Evolutionary conservation across 352 stramenopile genomes (phyloP).

Genomic region (Phytophthora lateralis): DNA sequence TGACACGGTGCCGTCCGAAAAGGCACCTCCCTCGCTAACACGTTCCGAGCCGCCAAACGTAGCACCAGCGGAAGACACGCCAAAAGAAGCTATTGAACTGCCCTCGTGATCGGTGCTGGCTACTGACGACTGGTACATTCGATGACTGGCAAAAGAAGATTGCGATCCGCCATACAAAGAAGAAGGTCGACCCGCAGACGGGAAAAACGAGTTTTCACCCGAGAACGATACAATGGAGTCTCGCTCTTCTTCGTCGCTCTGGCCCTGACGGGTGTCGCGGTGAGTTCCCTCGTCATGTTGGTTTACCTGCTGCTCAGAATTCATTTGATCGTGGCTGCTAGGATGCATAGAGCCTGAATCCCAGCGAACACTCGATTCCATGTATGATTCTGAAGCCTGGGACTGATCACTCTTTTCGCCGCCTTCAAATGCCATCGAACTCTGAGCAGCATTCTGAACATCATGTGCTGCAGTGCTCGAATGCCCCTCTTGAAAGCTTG

Average conservation of each 20-base stretch:
- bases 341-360: conserved; percentile 15
- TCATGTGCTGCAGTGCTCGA: conserved; percentile 15
- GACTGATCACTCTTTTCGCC: conserved; percentile 13
- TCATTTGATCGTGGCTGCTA: conserved; percentile 3
- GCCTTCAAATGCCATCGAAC: conserved; percentile 12
- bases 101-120: conserved; percentile 48
- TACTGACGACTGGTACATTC: conserved; percentile 47
- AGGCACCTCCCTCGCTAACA: conserved; percentile 62
- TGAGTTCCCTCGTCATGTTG: conserved; percentile 12
- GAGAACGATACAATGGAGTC: conserved; percentile 47
- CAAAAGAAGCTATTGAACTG: conserved; percentile 70
- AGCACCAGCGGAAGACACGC: conserved; percentile 74
- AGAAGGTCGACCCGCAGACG: conserved; percentile 34
- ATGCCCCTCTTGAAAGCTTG: conserved; percentile 13
- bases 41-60: conserved; percentile 80
- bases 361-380: conserved; percentile 29
- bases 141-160: conserved; percentile 47
- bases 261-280: conserved; percentile 22
- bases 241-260: conserved; percentile 43
- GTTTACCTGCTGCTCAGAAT: conserved; percentile 15
- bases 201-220: conserved; percentile 41
- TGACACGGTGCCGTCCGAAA: conserved; percentile 70
- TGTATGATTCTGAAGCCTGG: conserved; percentile 15
- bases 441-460: conserved; percentile 3
- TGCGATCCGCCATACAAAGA: conserved; percentile 45